phyloP scores from a whole-genome alignment of 2,329 filamentous ascomycete genomes.

The Nothomitra cinnamomea region DNA sequence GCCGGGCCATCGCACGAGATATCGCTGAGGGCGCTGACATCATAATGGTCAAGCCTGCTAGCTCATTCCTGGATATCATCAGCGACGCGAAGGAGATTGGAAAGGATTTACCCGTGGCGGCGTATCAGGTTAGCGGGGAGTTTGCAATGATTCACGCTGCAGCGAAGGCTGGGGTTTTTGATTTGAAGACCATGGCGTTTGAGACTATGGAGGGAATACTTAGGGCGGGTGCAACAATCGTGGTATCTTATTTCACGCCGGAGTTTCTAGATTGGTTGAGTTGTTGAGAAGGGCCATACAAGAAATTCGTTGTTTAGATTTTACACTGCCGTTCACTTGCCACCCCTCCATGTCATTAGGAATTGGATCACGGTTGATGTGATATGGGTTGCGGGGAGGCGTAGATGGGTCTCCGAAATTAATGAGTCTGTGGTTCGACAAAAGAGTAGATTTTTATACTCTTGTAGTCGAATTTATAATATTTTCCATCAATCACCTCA shows the following conservation, averaged over 20 bases:
- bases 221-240: conserved; percentile 79
- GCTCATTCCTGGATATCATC: conserved; percentile 93
- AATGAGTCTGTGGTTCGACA: no score
- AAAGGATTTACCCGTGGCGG: conserved; percentile 78
- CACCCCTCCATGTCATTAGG: no score
- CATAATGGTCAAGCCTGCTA: conserved; percentile 98
- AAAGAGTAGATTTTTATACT: no score
- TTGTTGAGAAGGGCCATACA: neutral
- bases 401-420: no score
- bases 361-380: no score
- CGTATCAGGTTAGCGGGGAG: conserved; percentile 94
- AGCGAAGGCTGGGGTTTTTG: conserved; percentile 91
- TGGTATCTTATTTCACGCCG: conserved; percentile 88
- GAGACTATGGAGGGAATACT: conserved; percentile 90
- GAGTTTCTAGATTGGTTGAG: conserved; percentile 48
- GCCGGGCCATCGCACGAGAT: conserved; percentile 77
- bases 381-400: no score
- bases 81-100: conserved; percentile 91
- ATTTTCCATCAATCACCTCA: no score
- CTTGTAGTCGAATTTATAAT: no score
- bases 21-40: conserved; percentile 90
- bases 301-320: neutral
- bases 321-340: neutral
- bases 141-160: conserved; percentile 96
- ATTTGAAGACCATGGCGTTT: conserved; percentile 84